These are phyloP conservation scores for Candida loeiensis DNA, from an alignment of 805 yeast species.

Conservation along the genomic window DNA sequence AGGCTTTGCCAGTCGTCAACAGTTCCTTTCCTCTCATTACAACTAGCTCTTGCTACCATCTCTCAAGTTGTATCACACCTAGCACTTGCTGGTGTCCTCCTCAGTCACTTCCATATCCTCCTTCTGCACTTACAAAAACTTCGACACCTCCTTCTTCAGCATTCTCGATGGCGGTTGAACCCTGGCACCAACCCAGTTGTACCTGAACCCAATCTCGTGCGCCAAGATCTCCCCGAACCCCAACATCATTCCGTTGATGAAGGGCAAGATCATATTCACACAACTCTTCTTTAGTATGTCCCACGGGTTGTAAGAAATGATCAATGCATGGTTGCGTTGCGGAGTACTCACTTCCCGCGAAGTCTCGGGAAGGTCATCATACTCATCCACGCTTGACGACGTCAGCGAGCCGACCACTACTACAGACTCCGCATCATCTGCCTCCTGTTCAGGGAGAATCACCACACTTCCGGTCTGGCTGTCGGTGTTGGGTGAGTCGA, in stretches of 20 bases:
- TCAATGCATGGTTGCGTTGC: conserved; percentile 5
- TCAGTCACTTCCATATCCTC: neutral
- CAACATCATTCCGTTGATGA: conserved; percentile 89
- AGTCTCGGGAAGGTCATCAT: no score
- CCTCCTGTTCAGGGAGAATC: conserved; percentile 11
- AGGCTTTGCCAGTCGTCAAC: no score
- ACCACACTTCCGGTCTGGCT: conserved; percentile 5
- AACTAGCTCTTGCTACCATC: no score
- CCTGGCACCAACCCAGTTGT: conserved; percentile 71
- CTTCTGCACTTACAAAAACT: conserved; percentile 8
- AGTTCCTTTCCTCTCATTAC: no score
- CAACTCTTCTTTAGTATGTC: conserved; percentile 48
- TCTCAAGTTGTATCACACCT: no score
- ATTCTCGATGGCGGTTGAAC: conserved; percentile 43
- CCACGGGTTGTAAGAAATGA: conserved; percentile 29
- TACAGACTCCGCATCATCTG: conserved; percentile 24
- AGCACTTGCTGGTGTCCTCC: no score
- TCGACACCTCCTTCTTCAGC: conserved; percentile 17
- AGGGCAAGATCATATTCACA: conserved; percentile 78
- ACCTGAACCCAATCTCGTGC: conserved; percentile 82
- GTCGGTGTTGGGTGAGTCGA: conserved; percentile 2
- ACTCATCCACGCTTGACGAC: conserved; percentile 5
- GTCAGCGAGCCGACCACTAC: conserved; percentile 16
- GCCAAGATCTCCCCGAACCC: conserved; percentile 96
- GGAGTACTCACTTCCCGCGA: no score